Evolutionary conservation across 345 rosid species (phyloP), one percentile per base, ranked within the genome.

Genomic region (Schrenkiella parvula): DNA sequence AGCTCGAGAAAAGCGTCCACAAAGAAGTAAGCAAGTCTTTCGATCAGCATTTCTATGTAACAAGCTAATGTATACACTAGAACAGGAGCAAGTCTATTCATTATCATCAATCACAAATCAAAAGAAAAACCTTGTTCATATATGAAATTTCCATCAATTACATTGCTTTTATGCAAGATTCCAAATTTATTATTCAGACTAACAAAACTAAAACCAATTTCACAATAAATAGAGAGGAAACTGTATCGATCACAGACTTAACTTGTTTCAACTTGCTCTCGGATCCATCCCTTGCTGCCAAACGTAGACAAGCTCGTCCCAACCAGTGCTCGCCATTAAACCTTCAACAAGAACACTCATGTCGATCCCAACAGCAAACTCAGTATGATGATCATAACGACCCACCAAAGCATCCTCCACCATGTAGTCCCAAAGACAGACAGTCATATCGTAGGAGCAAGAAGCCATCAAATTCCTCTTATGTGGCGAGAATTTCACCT

Each of bases 231-330:
- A 75, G 70, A 44, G 41, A 51, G 39, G 39, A 61, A 48, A 21
- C 25, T 37, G 52, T 68, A 35, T 42, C 0, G 79, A 67, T 43
- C 39, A 51, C 15, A 70, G 10, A 43, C 46, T 26, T 63, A 38
- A 4, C 79, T 15, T 42, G 14, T 10, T 71, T 81, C 75, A 93
- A 78, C 80, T 78, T 1, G 89, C 93, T 82, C 91, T 84, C 0
- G 98, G 98, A 57, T 89, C 98, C 74, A 86, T 91, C 67, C 99
- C 96, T 18, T 91, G 92, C 74, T 88, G 99, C 98, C 98, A 91
- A 58, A 92, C 86, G 7, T 86, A 91, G 37, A 95, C 98, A 56
- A 89, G 66, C 81, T 88, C 98, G 15, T 95, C 99, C 99, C 98
- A 95, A 13, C 98, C 97, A 0, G 99, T 86, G 41, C 97, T 95